phyloP scores from a whole-genome alignment of 2,329 filamentous ascomycete genomes.

The Pseudogymnoascus sp. region DNA sequence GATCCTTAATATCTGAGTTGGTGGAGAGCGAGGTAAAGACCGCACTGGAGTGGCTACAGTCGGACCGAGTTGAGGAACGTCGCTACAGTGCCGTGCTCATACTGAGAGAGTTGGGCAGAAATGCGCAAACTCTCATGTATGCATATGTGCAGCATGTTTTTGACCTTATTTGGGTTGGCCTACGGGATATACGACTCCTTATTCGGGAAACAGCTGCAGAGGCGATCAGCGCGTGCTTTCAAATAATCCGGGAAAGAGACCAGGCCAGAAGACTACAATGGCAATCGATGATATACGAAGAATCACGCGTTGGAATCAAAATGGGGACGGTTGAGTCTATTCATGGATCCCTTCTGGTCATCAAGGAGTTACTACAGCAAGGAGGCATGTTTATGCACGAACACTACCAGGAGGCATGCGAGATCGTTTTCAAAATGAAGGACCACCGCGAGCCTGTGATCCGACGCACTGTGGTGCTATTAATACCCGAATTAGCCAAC shows the following conservation, averaged over 20 bases:
- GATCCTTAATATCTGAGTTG: slow-evolving; percentile 86
- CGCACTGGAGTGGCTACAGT: slow-evolving; percentile 92
- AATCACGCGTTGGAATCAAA: slow-evolving; percentile 71
- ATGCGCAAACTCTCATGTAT: slow-evolving; percentile 92
- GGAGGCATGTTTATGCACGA: slow-evolving; percentile 99
- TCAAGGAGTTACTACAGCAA: slow-evolving; percentile 87
- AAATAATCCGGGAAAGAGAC: slow-evolving; percentile 90
- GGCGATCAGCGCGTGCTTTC: slow-evolving; percentile 88
- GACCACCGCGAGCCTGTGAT: slow-evolving; percentile 86
- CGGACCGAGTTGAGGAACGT: slow-evolving; percentile 85
- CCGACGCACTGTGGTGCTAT: slow-evolving; percentile 76
- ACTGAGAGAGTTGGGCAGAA: slow-evolving; percentile 80
- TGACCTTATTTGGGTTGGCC: slow-evolving; percentile 90
- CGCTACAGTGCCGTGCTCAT: slow-evolving; percentile 89
- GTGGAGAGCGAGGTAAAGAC: slow-evolving; percentile 97
- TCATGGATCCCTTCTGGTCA: slow-evolving; percentile 85
- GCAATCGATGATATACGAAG: slow-evolving; percentile 86
- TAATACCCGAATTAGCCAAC: slow-evolving; percentile 86
- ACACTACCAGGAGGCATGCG: slow-evolving; percentile 83
- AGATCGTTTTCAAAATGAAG: slow-evolving; percentile 85
- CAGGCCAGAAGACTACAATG: slow-evolving; percentile 76
- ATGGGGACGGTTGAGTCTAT: slow-evolving; percentile 76
- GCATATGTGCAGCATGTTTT: slow-evolving; percentile 92
- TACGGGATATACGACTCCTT: slow-evolving; percentile 80
- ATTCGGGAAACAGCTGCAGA: slow-evolving; percentile 89